These are phyloP conservation scores for Paecilomyces sp. DNA, from an alignment of 2,329 filamentous ascomycete species.

Conservation along the genomic window DNA sequence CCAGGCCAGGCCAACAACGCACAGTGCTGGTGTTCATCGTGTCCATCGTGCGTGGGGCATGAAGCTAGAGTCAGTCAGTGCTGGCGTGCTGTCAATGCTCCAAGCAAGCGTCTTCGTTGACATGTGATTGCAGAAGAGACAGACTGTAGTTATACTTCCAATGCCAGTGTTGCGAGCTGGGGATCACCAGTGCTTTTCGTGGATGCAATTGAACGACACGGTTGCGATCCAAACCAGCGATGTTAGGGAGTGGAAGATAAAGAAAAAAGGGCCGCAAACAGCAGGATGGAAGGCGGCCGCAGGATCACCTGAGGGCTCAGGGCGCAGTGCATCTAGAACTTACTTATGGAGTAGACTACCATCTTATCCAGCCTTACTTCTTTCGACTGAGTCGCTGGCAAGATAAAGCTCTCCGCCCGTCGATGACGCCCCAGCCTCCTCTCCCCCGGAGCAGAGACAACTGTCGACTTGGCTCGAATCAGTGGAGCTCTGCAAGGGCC, in stretches of 20 bases:
- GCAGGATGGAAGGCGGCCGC: neutral
- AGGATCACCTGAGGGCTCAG: neutral
- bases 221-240: too few relatives aligned
- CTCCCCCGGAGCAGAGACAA: neutral
- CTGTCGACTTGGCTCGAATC: neutral
- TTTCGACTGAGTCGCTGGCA: neutral
- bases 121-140: neutral
- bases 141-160: neutral
- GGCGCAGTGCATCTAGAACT: neutral
- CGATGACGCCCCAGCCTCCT: neutral
- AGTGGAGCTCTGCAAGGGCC: neutral
- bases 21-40: neutral
- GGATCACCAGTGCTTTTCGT: neutral
- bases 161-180: neutral
- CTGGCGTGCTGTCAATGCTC: neutral
- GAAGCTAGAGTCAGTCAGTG: neutral
- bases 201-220: neutral
- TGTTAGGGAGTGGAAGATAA: neutral
- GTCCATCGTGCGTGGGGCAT: neutral
- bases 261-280: neutral
- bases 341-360: too few relatives aligned
- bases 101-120: neutral
- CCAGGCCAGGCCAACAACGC: neutral
- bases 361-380: too few relatives aligned
- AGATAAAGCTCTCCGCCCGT: neutral